phyloP scores from a whole-genome alignment of 768 basidiomycete genomes.

The Mrakia frigida region DNA sequence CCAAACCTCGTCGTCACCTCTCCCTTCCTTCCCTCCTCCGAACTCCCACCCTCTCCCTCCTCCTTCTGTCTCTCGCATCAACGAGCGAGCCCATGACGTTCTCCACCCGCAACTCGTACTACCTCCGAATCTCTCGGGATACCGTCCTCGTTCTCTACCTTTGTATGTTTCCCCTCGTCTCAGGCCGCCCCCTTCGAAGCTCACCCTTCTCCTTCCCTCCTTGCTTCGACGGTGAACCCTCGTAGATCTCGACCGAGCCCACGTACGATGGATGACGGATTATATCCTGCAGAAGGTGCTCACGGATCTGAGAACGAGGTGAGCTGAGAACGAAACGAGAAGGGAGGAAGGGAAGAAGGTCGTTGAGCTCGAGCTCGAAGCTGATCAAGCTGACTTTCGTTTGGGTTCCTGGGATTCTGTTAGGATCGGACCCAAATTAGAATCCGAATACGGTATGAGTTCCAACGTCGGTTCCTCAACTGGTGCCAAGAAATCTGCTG shows the following conservation, averaged over 20 bases:
- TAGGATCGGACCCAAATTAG: conserved; percentile 27
- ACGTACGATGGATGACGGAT: conserved; percentile 30
- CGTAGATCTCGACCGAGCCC: conserved; percentile 21
- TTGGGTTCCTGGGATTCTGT: too few species aligned
- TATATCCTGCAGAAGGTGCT: conserved; percentile 28
- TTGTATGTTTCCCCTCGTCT: background rate
- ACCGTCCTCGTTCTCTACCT: conserved; percentile 26
- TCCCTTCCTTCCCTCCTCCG: too few species aligned
- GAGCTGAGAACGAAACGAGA: background rate
- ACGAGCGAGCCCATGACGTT: too few species aligned
- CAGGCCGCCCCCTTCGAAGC: background rate
- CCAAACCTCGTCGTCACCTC: too few species aligned
- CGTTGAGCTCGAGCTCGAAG: background rate
- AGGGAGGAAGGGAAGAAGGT: background rate
- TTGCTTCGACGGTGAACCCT: background rate
- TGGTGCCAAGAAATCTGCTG: background rate
- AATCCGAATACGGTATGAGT: background rate
- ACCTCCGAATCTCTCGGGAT: conserved; percentile 27
- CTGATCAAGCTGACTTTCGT: background rate
- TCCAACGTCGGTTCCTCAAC: background rate
- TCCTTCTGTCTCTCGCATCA: too few species aligned
- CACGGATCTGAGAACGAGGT: conserved; percentile 15
- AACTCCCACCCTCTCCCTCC: background rate
- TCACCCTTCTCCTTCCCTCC: background rate
- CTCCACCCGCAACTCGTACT: conserved; percentile 29